Conservation (phyloP, 192 early-diverging fungal genomes). For the Podila epicladia region DNA sequence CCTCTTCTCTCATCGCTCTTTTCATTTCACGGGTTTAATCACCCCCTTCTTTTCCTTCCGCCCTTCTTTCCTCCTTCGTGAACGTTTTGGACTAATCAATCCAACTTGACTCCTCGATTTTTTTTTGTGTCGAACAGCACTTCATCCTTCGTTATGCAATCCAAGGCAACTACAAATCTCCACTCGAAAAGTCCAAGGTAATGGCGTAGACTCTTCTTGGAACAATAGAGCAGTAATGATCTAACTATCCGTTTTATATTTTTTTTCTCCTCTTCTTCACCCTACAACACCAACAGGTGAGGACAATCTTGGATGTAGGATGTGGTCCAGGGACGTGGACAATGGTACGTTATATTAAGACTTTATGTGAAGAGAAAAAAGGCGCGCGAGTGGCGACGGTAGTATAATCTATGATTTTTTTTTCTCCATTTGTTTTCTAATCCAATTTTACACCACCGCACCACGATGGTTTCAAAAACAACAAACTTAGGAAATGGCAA, state of each 20-base stretch:
- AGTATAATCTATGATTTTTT: not conserved
- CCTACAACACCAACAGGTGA: not conserved
- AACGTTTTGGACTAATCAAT: not conserved
- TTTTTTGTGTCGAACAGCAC: not conserved
- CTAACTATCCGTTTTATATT: not conserved
- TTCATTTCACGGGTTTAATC: not conserved
- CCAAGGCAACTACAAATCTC: not conserved
- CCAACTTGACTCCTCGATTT: not conserved
- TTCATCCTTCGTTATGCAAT: conserved; percentile 5
- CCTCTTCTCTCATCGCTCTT: not conserved
- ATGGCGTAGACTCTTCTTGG: no score
- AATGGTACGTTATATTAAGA: conserved; percentile 7
- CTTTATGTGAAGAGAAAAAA: not conserved
- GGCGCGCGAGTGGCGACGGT: no score
- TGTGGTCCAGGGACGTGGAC: conserved; percentile 32
- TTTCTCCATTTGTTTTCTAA: not conserved
- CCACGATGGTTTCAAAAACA: not conserved
- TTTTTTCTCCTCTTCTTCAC: not conserved
- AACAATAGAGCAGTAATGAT: no score
- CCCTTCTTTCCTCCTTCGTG: not conserved
- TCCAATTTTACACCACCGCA: not conserved
- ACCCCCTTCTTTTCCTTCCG: not conserved
- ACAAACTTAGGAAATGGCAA: conserved; percentile 54
- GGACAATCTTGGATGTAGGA: conserved; percentile 17
- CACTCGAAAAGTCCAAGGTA: conserved; percentile 4